These are phyloP conservation scores for Suhomyces canberraensis DNA, from an alignment of 805 yeast species.

Conservation along the genomic window DNA sequence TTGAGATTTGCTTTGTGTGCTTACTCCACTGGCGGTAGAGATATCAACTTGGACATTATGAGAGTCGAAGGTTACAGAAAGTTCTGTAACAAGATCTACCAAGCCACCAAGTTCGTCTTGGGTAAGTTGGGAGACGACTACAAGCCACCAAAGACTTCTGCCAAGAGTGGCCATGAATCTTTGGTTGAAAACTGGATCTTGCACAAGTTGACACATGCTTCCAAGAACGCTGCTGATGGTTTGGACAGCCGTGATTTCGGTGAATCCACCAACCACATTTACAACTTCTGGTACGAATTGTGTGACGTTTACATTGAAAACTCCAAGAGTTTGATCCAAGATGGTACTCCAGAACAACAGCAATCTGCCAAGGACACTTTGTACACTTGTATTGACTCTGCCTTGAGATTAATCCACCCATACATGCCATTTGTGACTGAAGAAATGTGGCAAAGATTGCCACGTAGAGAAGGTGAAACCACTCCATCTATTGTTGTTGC, in stretches of 20 bases:
- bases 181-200: constrained; percentile 96
- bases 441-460: constrained; percentile 98
- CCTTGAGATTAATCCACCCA: constrained; percentile 90
- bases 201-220: constrained; percentile 73
- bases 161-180: constrained; percentile 73
- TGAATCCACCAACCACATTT: constrained; percentile 80
- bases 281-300: constrained; percentile 93
- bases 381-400: constrained; percentile 89
- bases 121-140: constrained; percentile 90
- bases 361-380: constrained; percentile 91
- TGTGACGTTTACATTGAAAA: constrained; percentile 99
- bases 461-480: constrained; percentile 72
- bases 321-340: constrained; percentile 87
- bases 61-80: constrained; percentile 99
- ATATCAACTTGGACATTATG: constrained; percentile 90
- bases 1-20: constrained; percentile 97
- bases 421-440: constrained; percentile 97
- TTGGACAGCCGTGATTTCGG: constrained; percentile 86
- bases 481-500: constrained; percentile 76
- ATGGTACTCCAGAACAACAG: constrained; percentile 82
- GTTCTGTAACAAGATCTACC: constrained; percentile 98
- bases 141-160: constrained; percentile 66
- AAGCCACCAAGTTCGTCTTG: constrained; percentile 95
- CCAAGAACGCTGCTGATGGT: constrained; percentile 59
- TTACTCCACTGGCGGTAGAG: constrained; percentile 98